Evolutionary conservation across 2,329 filamentous ascomycete genomes (phyloP), one percentile per base, ranked within the genome.

Genomic region (Cryphonectria radicalis): DNA sequence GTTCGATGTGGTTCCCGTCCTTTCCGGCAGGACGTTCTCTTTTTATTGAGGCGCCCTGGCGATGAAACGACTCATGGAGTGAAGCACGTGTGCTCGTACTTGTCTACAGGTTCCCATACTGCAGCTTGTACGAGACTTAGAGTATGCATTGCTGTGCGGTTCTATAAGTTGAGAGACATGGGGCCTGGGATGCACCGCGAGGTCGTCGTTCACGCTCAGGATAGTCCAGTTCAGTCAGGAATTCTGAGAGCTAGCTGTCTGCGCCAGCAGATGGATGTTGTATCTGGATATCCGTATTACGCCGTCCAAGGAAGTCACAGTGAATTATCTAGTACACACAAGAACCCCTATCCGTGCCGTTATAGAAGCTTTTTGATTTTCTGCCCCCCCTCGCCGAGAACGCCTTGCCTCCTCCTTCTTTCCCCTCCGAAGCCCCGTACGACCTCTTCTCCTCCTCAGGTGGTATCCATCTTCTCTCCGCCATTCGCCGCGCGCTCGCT

Each of bases 391-490:
- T 66, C 55, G 46, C 71, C 71, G 40, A 42, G 42, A 73, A 73
- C 71, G 71, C 71, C 71, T 68, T 68, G 57, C 22, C 63, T 67
- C 22, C 63, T 67, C 63, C 11, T 42, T n/a, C 32, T 40, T 37
- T 22, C 59, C n/a, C 59, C 17, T 63, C 25, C 25, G 10, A n/a
- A 55, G 17, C 32, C 42, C 43, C 32, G 37, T 40, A 32, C 8
- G 19, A 57, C 67, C 50, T 46, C 40, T 10, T n/a, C 35, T 53
- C 43, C 76, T 79, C 79, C 14, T 40, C 17, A 85, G 79, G 81
- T 84, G 69, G 84, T 76, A 74, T 85, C 83, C 83, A 85, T 85
- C 75, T 77, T 81, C 76, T 84, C 83, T 50, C 63, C 53, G 8
- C 68, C 71, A 25, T 64, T 69, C 7, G 59, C 46, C n/a, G 63